Evolutionary conservation across 352 stramenopile species (phyloP).

Genomic region (Globisporangium polare): DNA sequence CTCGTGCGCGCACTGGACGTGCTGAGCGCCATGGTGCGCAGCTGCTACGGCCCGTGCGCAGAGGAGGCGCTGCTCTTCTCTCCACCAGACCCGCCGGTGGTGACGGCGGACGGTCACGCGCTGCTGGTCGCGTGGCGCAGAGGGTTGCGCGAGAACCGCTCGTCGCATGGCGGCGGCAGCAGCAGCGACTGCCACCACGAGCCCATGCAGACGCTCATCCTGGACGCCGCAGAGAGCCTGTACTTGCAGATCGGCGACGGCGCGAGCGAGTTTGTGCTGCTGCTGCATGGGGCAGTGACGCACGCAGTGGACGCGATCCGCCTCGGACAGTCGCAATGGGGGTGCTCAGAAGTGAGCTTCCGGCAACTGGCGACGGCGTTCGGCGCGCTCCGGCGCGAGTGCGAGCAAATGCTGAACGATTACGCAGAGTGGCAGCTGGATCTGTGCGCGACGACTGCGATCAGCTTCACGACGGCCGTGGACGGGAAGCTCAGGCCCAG

Average conservation of each 20-base stretch:
- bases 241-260: conserved; percentile 53
- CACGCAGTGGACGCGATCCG: conserved; percentile 10
- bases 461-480: not conserved
- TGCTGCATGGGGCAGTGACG: conserved; percentile 34
- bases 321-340: not conserved
- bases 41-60: conserved; percentile 44
- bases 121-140: conserved; percentile 41
- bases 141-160: conserved; percentile 15
- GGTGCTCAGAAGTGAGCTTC: not conserved
- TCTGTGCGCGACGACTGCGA: not conserved
- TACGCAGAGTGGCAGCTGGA: not conserved
- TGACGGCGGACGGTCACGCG: conserved; percentile 50
- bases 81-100: conserved; percentile 47
- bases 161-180: not conserved
- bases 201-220: conserved; percentile 37
- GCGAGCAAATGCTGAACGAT: conserved; percentile 10
- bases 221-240: conserved; percentile 45
- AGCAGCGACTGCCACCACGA: not conserved
- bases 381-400: conserved; percentile 33
- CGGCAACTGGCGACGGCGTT: conserved; percentile 33
- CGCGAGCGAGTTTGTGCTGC: conserved; percentile 51
- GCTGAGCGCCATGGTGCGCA: conserved; percentile 33
- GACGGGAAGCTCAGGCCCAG: conserved; percentile 20
- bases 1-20: conserved; percentile 8
- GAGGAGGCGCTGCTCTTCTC: conserved; percentile 55